Evolutionary conservation across 202 grass and related monocot genomes (phyloP).

Genomic region (Carex arenaria): DNA sequence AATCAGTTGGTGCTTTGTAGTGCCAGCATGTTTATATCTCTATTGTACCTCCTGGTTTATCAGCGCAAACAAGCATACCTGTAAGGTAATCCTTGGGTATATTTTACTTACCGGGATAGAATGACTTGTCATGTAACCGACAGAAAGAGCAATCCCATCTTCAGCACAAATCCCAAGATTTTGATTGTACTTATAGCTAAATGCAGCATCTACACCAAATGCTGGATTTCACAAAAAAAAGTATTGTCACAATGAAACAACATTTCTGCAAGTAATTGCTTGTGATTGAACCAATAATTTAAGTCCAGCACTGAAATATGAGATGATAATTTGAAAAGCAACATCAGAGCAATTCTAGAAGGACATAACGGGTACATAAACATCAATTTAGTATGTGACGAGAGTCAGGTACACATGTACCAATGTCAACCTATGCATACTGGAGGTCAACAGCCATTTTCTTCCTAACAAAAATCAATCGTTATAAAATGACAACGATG

Average conservation of each 20-base stretch:
- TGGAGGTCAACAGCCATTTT: not conserved
- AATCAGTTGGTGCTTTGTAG: not conserved
- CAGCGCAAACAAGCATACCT: not conserved
- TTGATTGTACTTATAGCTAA: constrained; percentile 96
- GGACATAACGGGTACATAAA: not conserved
- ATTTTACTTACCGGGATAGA: constrained; percentile 83
- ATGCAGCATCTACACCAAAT: constrained; percentile 83
- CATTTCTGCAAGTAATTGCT: not conserved
- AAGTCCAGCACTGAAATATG: not conserved
- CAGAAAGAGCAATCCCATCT: constrained; percentile 81
- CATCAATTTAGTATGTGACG: constrained; percentile 11
- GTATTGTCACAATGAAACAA: not conserved
- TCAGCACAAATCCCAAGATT: constrained; percentile 88
- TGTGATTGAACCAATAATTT: not conserved
- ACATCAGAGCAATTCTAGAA: not conserved
- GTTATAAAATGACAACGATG: constrained; percentile 22
- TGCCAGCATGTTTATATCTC: not conserved
- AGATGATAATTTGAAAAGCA: not conserved
- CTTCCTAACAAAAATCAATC: not conserved
- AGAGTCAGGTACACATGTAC: not conserved
- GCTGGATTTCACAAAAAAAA: constrained; percentile 39
- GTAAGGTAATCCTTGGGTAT: not conserved
- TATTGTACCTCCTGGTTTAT: not conserved
- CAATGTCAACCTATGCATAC: not conserved
- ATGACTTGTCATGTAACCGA: constrained; percentile 76